These are phyloP conservation scores for Cytidiella melzeri DNA, from an alignment of 768 basidiomycete genomes.

Conservation along the genomic window DNA sequence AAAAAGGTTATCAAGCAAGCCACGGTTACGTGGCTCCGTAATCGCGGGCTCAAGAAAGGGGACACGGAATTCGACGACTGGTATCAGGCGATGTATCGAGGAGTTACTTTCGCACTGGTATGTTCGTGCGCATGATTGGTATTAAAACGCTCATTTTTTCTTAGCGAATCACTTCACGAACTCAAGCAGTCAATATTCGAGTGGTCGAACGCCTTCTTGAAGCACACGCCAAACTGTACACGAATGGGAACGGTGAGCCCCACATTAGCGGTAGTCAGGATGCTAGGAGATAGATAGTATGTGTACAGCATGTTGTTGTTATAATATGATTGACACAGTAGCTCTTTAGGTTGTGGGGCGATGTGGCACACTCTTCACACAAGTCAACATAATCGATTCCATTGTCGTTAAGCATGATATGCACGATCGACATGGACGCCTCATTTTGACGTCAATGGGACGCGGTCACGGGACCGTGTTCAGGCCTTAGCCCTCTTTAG, in stretches of 20 bases:
- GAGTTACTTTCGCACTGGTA: constrained; percentile 36
- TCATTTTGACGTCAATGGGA: too few species aligned
- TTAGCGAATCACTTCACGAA: constrained; percentile 27
- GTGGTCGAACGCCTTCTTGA: constrained; percentile 29
- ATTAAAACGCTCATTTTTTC: neutral
- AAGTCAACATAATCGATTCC: too few species aligned
- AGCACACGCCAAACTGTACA: constrained; percentile 33
- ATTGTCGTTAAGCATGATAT: too few species aligned
- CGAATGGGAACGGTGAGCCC: constrained; percentile 17
- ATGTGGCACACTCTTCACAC: too few species aligned
- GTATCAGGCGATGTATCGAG: constrained; percentile 35
- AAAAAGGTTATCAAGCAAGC: constrained; percentile 35
- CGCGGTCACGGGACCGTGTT: too few species aligned
- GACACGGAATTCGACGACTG: constrained; percentile 37
- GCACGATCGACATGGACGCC: too few species aligned
- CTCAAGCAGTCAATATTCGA: constrained; percentile 18
- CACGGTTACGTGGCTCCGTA: constrained; percentile 27
- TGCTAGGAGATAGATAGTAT: neutral
- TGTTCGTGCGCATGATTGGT: constrained; percentile 6
- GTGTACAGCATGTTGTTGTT: too few species aligned
- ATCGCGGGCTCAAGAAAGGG: constrained; percentile 28
- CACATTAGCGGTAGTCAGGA: neutral
- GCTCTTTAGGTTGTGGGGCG: too few species aligned
- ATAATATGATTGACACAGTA: too few species aligned
- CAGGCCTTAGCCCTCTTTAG: too few species aligned